Percentiles rank a stretch among this genome's conserved stretches.
phyloP scores from a whole-genome alignment of 495 filamentous ascomycete species.

The Penicillium antarcticum region DNA sequence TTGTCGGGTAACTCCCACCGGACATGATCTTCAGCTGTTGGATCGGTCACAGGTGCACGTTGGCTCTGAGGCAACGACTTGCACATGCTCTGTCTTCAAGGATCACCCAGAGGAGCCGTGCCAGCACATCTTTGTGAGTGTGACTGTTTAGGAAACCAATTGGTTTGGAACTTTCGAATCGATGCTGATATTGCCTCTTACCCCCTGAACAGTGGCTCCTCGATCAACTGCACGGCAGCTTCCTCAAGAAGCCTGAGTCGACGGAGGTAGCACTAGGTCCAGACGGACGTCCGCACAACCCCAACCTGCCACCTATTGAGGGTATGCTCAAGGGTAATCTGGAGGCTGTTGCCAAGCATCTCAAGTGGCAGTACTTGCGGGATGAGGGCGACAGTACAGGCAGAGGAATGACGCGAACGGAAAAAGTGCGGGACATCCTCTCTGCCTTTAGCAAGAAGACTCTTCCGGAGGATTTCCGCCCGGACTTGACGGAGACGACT shows the following conservation, averaged over 20 bases:
- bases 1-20: constrained; percentile 26
- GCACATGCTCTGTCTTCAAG: constrained; percentile 37
- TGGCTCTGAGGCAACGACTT: constrained; percentile 25
- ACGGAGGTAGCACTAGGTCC: constrained; percentile 28
- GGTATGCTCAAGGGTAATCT: constrained; percentile 37
- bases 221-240: constrained; percentile 40
- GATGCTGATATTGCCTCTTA: not conserved
- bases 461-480: constrained; percentile 46
- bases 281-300: constrained; percentile 32
- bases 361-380: constrained; percentile 38
- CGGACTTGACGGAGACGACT: constrained; percentile 32
- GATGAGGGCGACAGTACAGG: constrained; percentile 19
- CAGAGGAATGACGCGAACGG: constrained; percentile 33
- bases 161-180: not conserved
- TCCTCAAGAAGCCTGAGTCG: constrained; percentile 23
- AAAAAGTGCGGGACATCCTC: constrained; percentile 47
- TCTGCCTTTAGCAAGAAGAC: constrained; percentile 43
- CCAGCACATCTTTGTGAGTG: constrained; percentile 46
- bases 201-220: constrained; percentile 37
- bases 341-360: constrained; percentile 31
- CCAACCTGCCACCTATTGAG: constrained; percentile 32
- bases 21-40: constrained; percentile 37
- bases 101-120: constrained; percentile 34
- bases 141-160: not conserved
- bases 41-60: constrained; percentile 33